These are phyloP conservation scores for Wickerhamiella azyma DNA, from an alignment of 805 yeast species.

Conservation along the genomic window DNA sequence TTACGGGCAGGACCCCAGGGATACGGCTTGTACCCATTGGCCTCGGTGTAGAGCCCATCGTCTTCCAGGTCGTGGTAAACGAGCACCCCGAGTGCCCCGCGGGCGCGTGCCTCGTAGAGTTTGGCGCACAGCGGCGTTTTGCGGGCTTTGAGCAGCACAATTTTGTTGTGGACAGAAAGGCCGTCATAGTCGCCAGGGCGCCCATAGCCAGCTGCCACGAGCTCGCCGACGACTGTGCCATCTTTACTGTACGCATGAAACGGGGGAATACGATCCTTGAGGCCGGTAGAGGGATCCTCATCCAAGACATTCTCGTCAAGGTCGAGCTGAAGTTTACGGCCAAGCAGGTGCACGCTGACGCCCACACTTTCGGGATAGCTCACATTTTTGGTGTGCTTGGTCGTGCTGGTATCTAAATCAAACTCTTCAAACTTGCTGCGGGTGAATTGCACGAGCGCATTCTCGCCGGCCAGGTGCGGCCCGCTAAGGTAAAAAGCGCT, in stretches of 20 bases:
- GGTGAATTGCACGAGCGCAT: conserved; percentile 39
- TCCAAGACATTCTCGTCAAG: conserved; percentile 38
- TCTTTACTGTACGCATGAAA: conserved; percentile 66
- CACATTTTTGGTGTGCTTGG: conserved; percentile 32
- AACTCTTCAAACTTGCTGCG: conserved; percentile 41
- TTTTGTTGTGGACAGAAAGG: conserved; percentile 40
- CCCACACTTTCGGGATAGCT: conserved; percentile 47
- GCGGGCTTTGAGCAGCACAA: conserved; percentile 58
- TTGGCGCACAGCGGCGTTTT: conserved; percentile 55
- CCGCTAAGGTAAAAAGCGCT: conserved; percentile 20
- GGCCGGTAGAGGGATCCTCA: conserved; percentile 37
- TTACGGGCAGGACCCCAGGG: conserved; percentile 70
- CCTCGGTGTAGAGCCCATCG: conserved; percentile 33
- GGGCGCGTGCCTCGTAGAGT: conserved; percentile 60
- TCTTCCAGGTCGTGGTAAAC: conserved; percentile 61
- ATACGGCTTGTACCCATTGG: conserved; percentile 48
- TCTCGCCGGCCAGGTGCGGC: conserved; percentile 28
- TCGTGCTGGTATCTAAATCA: conserved; percentile 42
- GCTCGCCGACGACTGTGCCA: conserved; percentile 58
- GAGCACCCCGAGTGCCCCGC: conserved; percentile 53
- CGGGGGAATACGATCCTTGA: conserved; percentile 45
- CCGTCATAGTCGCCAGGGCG: conserved; percentile 41
- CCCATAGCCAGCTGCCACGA: conserved; percentile 59
- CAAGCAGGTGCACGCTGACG: conserved; percentile 30
- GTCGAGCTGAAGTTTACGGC: conserved; percentile 31